Percentiles rank a stretch among this genome's conserved stretches.
Evolutionary conservation across 129 eudicot genomes (phyloP).

Genomic region (Saposhnikovia divaricata): DNA sequence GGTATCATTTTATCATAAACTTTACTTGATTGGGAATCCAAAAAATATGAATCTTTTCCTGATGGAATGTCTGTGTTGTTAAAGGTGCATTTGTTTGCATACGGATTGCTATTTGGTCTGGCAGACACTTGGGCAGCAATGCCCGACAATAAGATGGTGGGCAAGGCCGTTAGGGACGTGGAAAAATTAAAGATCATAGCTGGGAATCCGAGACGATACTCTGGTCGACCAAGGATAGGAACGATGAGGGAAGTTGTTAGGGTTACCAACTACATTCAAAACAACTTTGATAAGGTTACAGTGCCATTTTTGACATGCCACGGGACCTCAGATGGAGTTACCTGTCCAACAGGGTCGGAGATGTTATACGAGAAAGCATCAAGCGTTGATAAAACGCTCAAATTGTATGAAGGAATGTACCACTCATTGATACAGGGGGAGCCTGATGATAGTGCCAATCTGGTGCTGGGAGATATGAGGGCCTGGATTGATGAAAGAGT

Average conservation of each 20-base stretch:
- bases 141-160: constrained; percentile 75
- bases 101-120: constrained; percentile 66
- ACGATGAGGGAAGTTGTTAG: constrained; percentile 74
- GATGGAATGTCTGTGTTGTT: neutral
- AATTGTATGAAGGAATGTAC: constrained; percentile 64
- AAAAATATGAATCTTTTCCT: neutral
- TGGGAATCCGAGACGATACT: constrained; percentile 62
- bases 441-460: constrained; percentile 50
- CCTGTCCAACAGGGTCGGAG: constrained; percentile 47
- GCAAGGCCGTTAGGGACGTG: constrained; percentile 58
- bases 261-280: constrained; percentile 46
- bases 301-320: constrained; percentile 57
- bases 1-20: neutral
- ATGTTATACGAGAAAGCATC: constrained; percentile 67
- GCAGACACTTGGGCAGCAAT: constrained; percentile 87
- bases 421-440: constrained; percentile 79
- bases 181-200: constrained; percentile 54
- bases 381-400: constrained; percentile 51
- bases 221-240: constrained; percentile 66
- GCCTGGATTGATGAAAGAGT: constrained; percentile 69
- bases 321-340: constrained; percentile 58
- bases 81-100: constrained; percentile 45
- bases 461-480: constrained; percentile 77
- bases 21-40: neutral
- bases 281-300: constrained; percentile 58